Evolutionary conservation across 2,329 filamentous ascomycete species (phyloP).

Genomic region (Penicillium sp.): DNA sequence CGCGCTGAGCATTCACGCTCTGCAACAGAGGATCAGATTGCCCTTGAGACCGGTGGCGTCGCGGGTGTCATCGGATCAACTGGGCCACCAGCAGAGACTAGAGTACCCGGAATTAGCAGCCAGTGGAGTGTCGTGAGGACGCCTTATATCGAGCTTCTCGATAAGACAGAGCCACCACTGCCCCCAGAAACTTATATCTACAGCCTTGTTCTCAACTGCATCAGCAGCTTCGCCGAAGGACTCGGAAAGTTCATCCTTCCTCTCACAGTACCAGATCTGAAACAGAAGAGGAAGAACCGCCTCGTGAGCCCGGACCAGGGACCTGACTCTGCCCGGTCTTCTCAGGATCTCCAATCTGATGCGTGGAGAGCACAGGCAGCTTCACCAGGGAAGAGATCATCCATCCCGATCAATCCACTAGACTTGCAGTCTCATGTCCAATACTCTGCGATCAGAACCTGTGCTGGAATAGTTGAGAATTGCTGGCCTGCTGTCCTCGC

Average conservation of each 20-base stretch:
- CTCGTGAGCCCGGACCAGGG: slow-evolving; percentile 38
- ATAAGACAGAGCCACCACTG: slow-evolving; percentile 79
- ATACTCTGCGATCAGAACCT: slow-evolving; percentile 68
- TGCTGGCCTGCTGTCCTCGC: slow-evolving; percentile 96
- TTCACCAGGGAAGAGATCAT: slow-evolving; percentile 25
- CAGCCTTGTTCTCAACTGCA: slow-evolving; percentile 80
- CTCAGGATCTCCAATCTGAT: slow-evolving; percentile 33
- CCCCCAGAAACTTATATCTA: slow-evolving; percentile 94
- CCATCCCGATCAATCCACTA: slow-evolving; percentile 76
- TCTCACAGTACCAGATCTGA: slow-evolving; percentile 76
- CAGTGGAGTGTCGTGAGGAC: slow-evolving; percentile 89
- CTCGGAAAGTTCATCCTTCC: slow-evolving; percentile 91
- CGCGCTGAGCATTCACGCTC: slow-evolving; percentile 57
- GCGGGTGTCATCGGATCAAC: slow-evolving; percentile 80
- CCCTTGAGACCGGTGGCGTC: slow-evolving; percentile 82
- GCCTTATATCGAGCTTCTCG: slow-evolving; percentile 88
- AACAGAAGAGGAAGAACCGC: slow-evolving; percentile 47
- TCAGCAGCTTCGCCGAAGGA: slow-evolving; percentile 86
- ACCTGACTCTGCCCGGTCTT: slow-evolving; percentile 30
- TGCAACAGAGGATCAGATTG: slow-evolving; percentile 72
- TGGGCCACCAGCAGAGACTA: slow-evolving; percentile 64
- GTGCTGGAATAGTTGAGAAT: slow-evolving; percentile 78
- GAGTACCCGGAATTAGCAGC: slow-evolving; percentile 73
- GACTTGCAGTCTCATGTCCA: slow-evolving; percentile 70
- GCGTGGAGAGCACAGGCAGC: slow-evolving; percentile 24